These are phyloP conservation scores for Fraxinus floribunda DNA, from an alignment of 305 asterid species.

Conservation along the genomic window DNA sequence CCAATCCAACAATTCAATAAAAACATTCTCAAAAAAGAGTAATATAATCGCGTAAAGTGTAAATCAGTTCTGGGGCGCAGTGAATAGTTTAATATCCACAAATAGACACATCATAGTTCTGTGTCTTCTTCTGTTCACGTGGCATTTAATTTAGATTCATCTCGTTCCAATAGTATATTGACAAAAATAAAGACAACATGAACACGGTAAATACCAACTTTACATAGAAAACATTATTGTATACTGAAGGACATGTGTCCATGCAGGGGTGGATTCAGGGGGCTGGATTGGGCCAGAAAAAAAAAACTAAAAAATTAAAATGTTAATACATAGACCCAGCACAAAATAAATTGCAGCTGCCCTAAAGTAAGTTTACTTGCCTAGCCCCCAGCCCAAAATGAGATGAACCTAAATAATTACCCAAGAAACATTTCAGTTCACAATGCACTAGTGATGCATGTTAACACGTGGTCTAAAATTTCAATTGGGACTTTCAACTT, in stretches of 20 bases:
- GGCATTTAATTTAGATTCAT: slow-evolving; percentile 10
- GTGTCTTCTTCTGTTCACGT: neutral
- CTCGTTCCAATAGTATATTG: neutral
- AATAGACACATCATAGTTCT: neutral
- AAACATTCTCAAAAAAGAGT: neutral
- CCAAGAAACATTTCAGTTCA: neutral
- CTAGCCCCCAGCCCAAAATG: neutral
- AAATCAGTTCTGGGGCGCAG: neutral
- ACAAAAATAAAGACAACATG: slow-evolving; percentile 1
- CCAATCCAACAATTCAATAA: neutral
- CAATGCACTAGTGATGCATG: neutral
- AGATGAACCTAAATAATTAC: neutral
- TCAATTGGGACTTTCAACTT: neutral
- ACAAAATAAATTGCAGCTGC: neutral
- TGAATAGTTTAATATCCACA: slow-evolving; percentile 19
- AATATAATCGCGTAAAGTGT: neutral
- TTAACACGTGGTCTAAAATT: neutral
- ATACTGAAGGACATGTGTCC: neutral
- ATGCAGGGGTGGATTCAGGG: neutral
- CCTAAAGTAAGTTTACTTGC: neutral
- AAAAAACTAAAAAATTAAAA: too few relatives aligned
- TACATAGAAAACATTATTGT: neutral
- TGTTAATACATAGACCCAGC: neutral
- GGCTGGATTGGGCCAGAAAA: neutral
- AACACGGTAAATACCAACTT: neutral